Conservation (phyloP, 2,329 filamentous ascomycete genomes). For the Fusarium haematococcum region DNA sequence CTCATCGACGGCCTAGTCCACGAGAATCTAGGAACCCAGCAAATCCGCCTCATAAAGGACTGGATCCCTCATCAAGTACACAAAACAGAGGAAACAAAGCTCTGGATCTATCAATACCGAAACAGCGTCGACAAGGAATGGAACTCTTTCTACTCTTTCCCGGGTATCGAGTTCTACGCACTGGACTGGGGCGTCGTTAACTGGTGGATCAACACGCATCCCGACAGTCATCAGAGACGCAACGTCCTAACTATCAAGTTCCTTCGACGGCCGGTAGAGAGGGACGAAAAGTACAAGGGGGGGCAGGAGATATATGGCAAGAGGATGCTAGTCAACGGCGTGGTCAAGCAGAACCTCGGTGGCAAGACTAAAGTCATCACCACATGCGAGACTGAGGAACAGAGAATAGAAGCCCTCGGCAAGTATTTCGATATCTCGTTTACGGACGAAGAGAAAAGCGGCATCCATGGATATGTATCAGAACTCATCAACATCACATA, state of each 20-base stretch:
- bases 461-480: conserved; percentile 23
- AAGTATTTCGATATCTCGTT: conserved; percentile 62
- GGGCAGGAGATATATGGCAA: conserved; percentile 39
- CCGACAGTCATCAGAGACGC: conserved; percentile 65
- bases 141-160: conserved; percentile 74
- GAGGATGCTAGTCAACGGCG: conserved; percentile 38
- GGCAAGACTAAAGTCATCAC: conserved; percentile 30
- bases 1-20: conserved; percentile 58
- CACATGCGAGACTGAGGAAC: conserved; percentile 57
- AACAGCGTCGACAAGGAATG: conserved; percentile 62
- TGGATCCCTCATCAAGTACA: conserved; percentile 58
- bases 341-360: conserved; percentile 40
- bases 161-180: conserved; percentile 68
- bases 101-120: conserved; percentile 74
- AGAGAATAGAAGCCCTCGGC: conserved; percentile 60
- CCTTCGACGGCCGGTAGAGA: conserved; percentile 56
- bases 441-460: conserved; percentile 40
- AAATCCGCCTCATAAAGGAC: conserved; percentile 65
- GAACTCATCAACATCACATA: background rate
- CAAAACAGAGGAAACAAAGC: conserved; percentile 52
- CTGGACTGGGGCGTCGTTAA: conserved; percentile 70
- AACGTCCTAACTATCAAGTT: conserved; percentile 65
- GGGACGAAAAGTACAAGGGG: conserved; percentile 47
- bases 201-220: conserved; percentile 62
- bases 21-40: conserved; percentile 64